Evolutionary conservation across 2,329 filamentous ascomycete species (phyloP), one percentile per base, ranked within the genome.

Genomic region (Kalmusia sp.): DNA sequence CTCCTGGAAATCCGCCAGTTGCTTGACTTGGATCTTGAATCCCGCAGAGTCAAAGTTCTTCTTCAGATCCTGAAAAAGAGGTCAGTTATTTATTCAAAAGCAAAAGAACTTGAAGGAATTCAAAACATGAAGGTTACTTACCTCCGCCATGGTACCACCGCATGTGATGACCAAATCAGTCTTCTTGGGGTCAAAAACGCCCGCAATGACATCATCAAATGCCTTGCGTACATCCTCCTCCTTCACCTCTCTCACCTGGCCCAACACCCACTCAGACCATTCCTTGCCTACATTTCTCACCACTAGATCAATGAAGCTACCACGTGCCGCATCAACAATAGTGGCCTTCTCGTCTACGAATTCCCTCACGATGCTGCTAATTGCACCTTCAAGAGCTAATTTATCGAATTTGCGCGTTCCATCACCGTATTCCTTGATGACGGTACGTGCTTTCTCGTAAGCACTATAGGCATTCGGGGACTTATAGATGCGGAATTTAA

Each of bases 341-440:
- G 91, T 97, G 2, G 89, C 84, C 74, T 97, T 92, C 68, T 96
- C 91, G 63, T 96, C 91, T 1, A 93, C 95, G 69, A 96, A 90
- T 45, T 82, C 83, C 56, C 93, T 87, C 28, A 99, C 92, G 52
- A 99, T 92, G 63, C 88, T 89, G 69, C 90, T 95, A 54, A 99
- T 90, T 4, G 93, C 92, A 5, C 92, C 93, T 74, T 98, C 92
- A 8, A 98, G 85, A 61, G 93, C 87, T 53, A 93, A 82, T 49
- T 87, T 85, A 69, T 98, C 92, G 50, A 99, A 88, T 25, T 83
- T 80, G 1, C 84, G 82, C 7, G 82, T 83, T 7, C 92, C 93
- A 22, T 86, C 83, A 2, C 90, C 88, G 62, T 96, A 88, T 54
- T 87, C 87, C 37, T 86, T 80, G 35, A 98, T 87, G 19, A 93